Base-by-base conservation (phyloP, 2,329 filamentous ascomycete genomes). In the Cladosporium colombiae region DNA sequence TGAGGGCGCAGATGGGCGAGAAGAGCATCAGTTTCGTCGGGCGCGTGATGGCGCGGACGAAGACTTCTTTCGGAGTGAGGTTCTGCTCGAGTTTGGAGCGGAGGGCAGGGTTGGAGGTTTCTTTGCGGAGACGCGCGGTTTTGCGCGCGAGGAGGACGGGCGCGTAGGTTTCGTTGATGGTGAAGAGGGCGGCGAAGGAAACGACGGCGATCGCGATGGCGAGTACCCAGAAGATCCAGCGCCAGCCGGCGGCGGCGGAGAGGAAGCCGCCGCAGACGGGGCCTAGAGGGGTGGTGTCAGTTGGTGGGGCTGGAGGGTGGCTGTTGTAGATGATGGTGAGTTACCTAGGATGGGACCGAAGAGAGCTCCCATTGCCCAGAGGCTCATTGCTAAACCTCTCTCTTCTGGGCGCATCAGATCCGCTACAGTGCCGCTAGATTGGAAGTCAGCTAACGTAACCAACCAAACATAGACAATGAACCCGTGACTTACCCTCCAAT, bases 121-220 rank as follows among this genome's bases (percentile, higher is more conserved):
- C 75, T 63, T 81, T 76, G 68, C 81, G 81, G 21, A 85, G 75
- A 23, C 75, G 71, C 67, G 81, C 80, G 11, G 83, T 82, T 16
- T 83, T 80, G 72, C 81, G 82, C 69, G 79, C 76, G 11, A 85
- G 77, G 23, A 76, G 73, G 0, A 81, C 80, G 59, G 71, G 70
- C 1, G 75, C 79, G 46, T 80, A 86, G 0, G 84, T 83, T 71
- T 87, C 85, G 0, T 81, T 81, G 1, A 86, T 76, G 23, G 82
- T 70, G 50, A 85, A 67, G 40, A 83, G 69, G 0, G 78, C 80
- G 23, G 84, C 68, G 8, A 76, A 64, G 1, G 80, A 79, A 65
- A 85, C 79, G 1, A 80, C 71, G 4, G 73, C 75, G 0, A 78
- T 77, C 71, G 84, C 79, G 64, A 86, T 72, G 23, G 70, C 37